Base-by-base conservation (phyloP, 2,329 filamentous ascomycete species). In the Ceratocystiopsis sp. region DNA sequence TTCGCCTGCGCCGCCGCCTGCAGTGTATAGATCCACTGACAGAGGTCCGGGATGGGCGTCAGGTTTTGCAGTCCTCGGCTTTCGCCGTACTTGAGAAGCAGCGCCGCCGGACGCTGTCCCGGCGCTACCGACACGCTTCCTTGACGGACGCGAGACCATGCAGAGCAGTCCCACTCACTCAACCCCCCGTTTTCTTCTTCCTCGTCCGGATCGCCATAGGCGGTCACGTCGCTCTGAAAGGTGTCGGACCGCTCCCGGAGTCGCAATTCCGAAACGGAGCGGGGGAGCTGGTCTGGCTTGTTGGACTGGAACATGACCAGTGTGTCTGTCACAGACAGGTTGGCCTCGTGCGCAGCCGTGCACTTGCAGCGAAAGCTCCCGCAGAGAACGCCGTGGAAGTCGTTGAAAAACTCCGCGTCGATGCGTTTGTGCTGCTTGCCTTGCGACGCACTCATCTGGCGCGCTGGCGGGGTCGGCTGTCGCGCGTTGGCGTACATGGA, bases 41-140 rank as follows among this genome's bases (percentile, higher is more conserved):
- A 47, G 13, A 50, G 43, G 32, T 50, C 48, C 6, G 43, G 42
- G 37, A 50, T 48, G 3, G 44, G 48, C 12, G 48, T 41, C 1
- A 44, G 46, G 36, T 48, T 45, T 19, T 50, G 42, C 34, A 48
- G 45, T 11, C 45, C 43, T 0, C 40, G 46, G 42, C 39, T 48
- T 25, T 50, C 45, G 43, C 45, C 46, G 42, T 46, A 50, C 42
- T 48, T 43, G 45, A 50, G 40, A 0, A 48, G 42, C 37, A 48
- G 43, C 3, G 47, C 47, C 25, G 25, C 25, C 25, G 25, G 25
- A 10, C 25, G 25, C 25, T 29, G 25, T 29, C 25, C 25, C 13
- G 47, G 34, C 10, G 45, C 43, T 3, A 37, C 10, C 4, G 45
- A 45, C 29, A 42, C 21, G 25, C 46, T 47, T 6, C 37, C 45